Evolutionary conservation across 345 rosid genomes (phyloP).

Genomic region (Noccaea caerulescens): DNA sequence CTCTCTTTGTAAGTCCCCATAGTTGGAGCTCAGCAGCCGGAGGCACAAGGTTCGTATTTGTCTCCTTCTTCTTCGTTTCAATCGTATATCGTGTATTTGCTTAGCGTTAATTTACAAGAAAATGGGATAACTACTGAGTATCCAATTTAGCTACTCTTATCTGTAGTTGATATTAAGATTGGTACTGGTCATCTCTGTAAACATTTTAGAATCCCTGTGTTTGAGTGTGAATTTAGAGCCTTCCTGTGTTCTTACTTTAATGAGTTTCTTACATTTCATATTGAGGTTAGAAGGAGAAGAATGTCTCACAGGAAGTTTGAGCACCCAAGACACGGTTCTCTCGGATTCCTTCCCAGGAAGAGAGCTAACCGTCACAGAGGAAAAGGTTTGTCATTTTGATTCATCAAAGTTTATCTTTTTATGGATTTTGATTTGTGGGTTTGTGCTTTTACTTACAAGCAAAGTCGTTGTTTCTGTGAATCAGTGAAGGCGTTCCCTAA

Average conservation of each 20-base stretch:
- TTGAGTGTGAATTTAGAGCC: not conserved
- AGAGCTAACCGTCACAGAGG: constrained; percentile 87
- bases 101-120: not conserved
- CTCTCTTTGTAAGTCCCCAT: constrained; percentile 8
- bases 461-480: not conserved
- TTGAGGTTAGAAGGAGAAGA: constrained; percentile 37
- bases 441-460: not conserved
- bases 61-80: too few relatives aligned
- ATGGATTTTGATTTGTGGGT: too few relatives aligned
- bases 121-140: not conserved
- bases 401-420: not conserved
- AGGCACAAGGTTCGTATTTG: constrained; percentile 10
- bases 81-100: too few relatives aligned
- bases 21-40: constrained; percentile 24
- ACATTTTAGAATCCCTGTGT: not conserved
- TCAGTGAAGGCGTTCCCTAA: constrained; percentile 93
- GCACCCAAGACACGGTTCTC: constrained; percentile 94
- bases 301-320: constrained; percentile 98
- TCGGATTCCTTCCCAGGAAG: constrained; percentile 92
- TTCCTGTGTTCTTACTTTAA: not conserved
- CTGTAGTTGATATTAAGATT: not conserved
- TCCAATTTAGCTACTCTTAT: not conserved
- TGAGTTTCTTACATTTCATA: not conserved
- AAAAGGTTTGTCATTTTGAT: constrained; percentile 52
- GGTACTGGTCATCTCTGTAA: not conserved